These are phyloP conservation scores for Boletus rubropictus DNA, from an alignment of 768 basidiomycete species.

Conservation along the genomic window DNA sequence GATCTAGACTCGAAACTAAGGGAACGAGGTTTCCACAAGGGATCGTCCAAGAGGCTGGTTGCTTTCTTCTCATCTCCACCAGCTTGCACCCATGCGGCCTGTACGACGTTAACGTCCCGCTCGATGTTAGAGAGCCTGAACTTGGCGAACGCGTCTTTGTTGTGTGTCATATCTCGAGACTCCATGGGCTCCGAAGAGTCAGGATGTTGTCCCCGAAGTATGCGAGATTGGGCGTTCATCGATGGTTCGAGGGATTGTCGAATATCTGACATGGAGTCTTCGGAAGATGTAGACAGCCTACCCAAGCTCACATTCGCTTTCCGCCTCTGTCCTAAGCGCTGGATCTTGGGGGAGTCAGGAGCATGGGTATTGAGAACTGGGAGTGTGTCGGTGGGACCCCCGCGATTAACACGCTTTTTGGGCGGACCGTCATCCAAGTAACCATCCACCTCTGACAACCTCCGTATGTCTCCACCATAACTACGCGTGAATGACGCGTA, in stretches of 20 bases:
- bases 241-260: slow-evolving; percentile 38
- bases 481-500: slow-evolving; percentile 53
- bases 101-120: slow-evolving; percentile 34
- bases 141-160: slow-evolving; percentile 38
- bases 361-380: slow-evolving; percentile 12
- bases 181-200: slow-evolving; percentile 29
- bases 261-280: slow-evolving; percentile 58
- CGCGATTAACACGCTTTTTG: slow-evolving; percentile 63
- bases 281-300: slow-evolving; percentile 55
- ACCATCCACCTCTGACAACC: slow-evolving; percentile 36
- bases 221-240: slow-evolving; percentile 39
- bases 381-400: slow-evolving; percentile 35
- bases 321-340: slow-evolving; percentile 48
- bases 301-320: slow-evolving; percentile 34
- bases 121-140: slow-evolving; percentile 62
- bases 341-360: slow-evolving; percentile 57
- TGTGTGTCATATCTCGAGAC: slow-evolving; percentile 13
- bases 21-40: slow-evolving; percentile 43
- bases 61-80: slow-evolving; percentile 59
- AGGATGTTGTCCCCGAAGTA: slow-evolving; percentile 45
- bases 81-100: slow-evolving; percentile 64
- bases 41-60: slow-evolving; percentile 51
- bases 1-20: slow-evolving; percentile 17
- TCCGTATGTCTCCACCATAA: slow-evolving; percentile 32
- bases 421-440: slow-evolving; percentile 55